Base-by-base conservation (phyloP, 2,329 filamentous ascomycete genomes). In the Harringtonia aguacate region DNA sequence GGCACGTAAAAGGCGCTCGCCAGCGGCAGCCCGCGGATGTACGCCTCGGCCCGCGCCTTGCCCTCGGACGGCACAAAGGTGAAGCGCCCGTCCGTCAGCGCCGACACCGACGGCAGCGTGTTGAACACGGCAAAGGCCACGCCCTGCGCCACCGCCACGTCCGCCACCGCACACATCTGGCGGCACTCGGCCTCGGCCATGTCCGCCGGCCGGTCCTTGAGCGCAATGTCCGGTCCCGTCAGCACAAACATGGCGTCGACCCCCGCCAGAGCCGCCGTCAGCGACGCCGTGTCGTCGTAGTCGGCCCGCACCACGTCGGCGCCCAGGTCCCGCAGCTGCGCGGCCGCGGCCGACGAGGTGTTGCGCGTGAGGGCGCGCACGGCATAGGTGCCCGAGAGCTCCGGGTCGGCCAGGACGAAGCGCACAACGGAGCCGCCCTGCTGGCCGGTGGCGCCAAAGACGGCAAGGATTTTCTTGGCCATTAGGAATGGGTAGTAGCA, bases 21-120 rank as follows among this genome's bases (percentile, higher is more conserved):
- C 3, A 80, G 57, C 0, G 65, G 66, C 3, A 69, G 58, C 0
- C 52, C 45, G 12, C 72, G 69, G 44, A 80, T 75, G 49, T 80
- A 77, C n/a, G 63, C 47, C 50, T 79, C 75, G 13, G 74, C 66
- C 28, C 69, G 58, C 24, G 73, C 70, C 55, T 81, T 81, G 17
- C 21, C 41, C 33, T 36, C 33, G 22, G 17, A 75, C 0, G 75
- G 71, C 18, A 80, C 78, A 49, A 78, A 80, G 14, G 71, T 62
- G 46, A 75, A 80, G 53, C 69, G 74, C 2, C 76, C 77, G 3
- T 66, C 61, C 0, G 72, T 68, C 39, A 72, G 58, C 50, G 79
- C 75, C 1, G 75, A 69, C 40, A 79, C 73, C 3, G 73, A 72
- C 56, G 77, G 75, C 43, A 81, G 61, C 15, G 79, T 58, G 0